phyloP scores from a whole-genome alignment of 139 green algal genomes.

The Coelastrella sp. region DNA sequence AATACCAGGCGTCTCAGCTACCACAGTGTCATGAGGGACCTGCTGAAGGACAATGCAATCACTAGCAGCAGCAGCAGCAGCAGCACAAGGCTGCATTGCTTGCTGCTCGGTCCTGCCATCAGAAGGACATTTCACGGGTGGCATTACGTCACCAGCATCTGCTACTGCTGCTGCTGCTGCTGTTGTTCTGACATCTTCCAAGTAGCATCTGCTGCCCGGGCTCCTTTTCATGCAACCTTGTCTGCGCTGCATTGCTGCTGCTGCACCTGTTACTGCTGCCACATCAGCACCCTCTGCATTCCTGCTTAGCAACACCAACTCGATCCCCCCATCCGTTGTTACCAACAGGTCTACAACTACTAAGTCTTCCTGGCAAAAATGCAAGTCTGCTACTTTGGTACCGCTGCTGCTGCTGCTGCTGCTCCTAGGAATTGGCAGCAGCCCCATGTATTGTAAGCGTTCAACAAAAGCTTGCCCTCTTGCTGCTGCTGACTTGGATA shows the following conservation, averaged over 20 bases:
- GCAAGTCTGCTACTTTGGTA: background rate
- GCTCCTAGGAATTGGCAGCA: background rate
- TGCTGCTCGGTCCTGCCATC: too few relatives aligned
- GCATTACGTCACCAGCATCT: background rate
- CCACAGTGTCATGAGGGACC: background rate
- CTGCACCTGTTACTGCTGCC: too few relatives aligned
- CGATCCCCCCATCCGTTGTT: too few relatives aligned
- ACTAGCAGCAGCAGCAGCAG: constrained; percentile 26
- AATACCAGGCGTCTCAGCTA: background rate
- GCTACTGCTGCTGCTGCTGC: background rate
- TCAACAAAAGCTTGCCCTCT: background rate
- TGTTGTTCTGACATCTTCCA: too few relatives aligned
- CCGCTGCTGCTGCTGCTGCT: background rate
- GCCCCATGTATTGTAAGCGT: background rate
- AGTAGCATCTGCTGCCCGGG: too few relatives aligned
- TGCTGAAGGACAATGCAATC: too few relatives aligned
- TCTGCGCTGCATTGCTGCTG: background rate
- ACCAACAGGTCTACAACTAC: too few relatives aligned
- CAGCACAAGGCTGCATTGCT: too few relatives aligned
- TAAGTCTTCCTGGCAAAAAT: background rate
- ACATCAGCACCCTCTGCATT: too few relatives aligned
- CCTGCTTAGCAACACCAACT: too few relatives aligned
- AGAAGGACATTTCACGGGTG: too few relatives aligned
- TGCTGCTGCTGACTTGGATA: background rate
- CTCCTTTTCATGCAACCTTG: too few relatives aligned